These are phyloP conservation scores for Lentinula detonsa DNA, from an alignment of 768 basidiomycete genomes.

Conservation along the genomic window DNA sequence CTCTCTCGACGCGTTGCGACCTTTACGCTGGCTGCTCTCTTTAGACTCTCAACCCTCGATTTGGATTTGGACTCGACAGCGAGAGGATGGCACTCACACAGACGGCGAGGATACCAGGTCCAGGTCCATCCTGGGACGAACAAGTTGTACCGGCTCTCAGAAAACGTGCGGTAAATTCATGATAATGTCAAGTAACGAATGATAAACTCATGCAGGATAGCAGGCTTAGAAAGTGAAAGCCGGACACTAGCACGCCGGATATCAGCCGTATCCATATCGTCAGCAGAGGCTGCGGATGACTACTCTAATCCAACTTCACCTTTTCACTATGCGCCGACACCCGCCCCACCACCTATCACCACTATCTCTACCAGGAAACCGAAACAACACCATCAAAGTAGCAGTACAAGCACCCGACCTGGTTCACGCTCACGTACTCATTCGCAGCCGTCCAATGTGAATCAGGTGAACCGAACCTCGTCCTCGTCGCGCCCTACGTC, in stretches of 20 bases:
- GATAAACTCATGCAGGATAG: conserved; percentile 8
- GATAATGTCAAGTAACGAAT: conserved; percentile 6
- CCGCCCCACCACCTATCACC: conserved; percentile 1
- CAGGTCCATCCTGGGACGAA: conserved; percentile 70
- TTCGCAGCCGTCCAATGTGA: conserved; percentile 40
- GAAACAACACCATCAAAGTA: conserved; percentile 17
- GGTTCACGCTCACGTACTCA: conserved; percentile 52
- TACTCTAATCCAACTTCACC: conserved; percentile 3
- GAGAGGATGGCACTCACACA: conserved; percentile 36
- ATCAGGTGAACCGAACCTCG: conserved; percentile 29
- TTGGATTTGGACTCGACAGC: not conserved
- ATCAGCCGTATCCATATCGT: conserved; percentile 65
- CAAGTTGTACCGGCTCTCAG: conserved; percentile 76
- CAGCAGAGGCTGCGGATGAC: conserved; percentile 27
- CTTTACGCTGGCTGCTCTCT: not conserved
- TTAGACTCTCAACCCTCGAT: not conserved
- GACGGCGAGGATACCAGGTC: conserved; percentile 26
- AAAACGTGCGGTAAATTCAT: conserved; percentile 47
- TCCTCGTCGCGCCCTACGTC: conserved; percentile 33
- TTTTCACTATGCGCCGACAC: conserved; percentile 3
- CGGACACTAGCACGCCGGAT: conserved; percentile 71
- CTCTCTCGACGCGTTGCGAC: not conserved
- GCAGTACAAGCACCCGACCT: conserved; percentile 12
- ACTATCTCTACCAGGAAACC: conserved; percentile 10
- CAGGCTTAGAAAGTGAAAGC: conserved; percentile 80